Conservation (phyloP, 2,329 filamentous ascomycete species). For the Diatrype stigma region DNA sequence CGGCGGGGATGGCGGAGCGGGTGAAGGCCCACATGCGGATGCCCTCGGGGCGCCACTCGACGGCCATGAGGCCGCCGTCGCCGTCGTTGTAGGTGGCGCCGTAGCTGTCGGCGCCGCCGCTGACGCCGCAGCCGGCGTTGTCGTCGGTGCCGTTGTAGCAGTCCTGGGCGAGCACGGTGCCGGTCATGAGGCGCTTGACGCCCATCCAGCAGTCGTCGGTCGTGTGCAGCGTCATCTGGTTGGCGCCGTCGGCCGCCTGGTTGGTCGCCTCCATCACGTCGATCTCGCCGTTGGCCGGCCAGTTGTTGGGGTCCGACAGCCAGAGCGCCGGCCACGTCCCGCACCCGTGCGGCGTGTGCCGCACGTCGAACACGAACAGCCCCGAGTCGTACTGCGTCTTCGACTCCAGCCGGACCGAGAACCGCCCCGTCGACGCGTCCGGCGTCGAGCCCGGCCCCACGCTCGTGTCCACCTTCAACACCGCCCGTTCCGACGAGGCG, state of each 20-base stretch:
- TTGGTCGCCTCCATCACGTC: constrained; percentile 60
- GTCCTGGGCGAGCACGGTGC: constrained; percentile 35
- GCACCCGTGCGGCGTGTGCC: constrained; percentile 60
- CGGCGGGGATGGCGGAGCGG: constrained; percentile 42
- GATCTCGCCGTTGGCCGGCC: constrained; percentile 63
- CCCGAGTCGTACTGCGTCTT: constrained; percentile 56
- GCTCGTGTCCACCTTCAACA: constrained; percentile 58
- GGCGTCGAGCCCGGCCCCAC: constrained; percentile 44
- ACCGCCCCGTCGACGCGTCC: constrained; percentile 54
- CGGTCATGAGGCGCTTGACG: constrained; percentile 51
- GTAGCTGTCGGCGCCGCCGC: constrained; percentile 38
- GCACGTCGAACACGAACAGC: constrained; percentile 64
- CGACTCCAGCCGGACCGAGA: constrained; percentile 60
- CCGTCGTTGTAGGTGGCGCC: constrained; percentile 48
- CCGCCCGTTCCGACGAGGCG: constrained; percentile 46
- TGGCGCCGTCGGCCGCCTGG: constrained; percentile 47
- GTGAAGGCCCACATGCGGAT: constrained; percentile 62
- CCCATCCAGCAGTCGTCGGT: constrained; percentile 46
- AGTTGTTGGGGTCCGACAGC: constrained; percentile 57
- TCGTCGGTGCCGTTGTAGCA: constrained; percentile 48
- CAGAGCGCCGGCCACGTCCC: constrained; percentile 64
- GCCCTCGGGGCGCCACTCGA: constrained; percentile 57
- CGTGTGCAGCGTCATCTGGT: constrained; percentile 59
- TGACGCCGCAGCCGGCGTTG: constrained; percentile 57
- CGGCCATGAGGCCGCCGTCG: constrained; percentile 56